These are phyloP conservation scores for Orobanche coerulescens DNA, from an alignment of 257 asterid species.

Conservation along the genomic window DNA sequence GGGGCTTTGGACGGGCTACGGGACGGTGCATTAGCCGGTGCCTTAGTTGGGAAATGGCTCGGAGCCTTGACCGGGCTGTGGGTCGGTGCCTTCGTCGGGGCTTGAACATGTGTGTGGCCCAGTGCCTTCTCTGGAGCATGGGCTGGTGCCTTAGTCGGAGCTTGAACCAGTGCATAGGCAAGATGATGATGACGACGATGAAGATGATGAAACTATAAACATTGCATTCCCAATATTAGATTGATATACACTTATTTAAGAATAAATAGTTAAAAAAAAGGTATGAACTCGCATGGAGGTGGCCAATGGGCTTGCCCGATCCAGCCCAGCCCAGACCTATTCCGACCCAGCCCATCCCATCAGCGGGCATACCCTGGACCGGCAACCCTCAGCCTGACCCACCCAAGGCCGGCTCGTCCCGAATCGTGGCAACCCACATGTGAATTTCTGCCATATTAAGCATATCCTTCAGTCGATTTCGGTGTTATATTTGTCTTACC, in stretches of 20 bases:
- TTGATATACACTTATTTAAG: not conserved
- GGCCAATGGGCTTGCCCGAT: no score
- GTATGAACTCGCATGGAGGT: no score
- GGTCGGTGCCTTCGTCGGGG: not conserved
- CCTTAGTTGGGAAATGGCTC: not conserved
- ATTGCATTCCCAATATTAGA: not conserved
- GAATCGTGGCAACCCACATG: no score
- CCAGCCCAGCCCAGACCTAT: no score
- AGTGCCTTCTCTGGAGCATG: slow-evolving; percentile 8
- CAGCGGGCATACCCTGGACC: no score
- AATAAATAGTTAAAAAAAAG: not conserved
- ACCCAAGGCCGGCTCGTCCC: no score
- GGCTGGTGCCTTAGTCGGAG: not conserved
- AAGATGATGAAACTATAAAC: slow-evolving; percentile 1
- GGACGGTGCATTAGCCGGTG: slow-evolving; percentile 13
- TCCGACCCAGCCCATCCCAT: no score
- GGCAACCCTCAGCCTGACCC: no score
- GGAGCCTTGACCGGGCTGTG: slow-evolving; percentile 21
- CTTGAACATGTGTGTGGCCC: not conserved
- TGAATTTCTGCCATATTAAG: no score
- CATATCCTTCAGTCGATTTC: no score
- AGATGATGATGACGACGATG: not conserved
- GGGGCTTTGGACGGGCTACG: slow-evolving; percentile 21
- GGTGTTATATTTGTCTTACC: no score
- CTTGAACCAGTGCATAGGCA: no score